These are phyloP conservation scores for Cyathus striatus DNA, from an alignment of 768 basidiomycete genomes.

Conservation along the genomic window DNA sequence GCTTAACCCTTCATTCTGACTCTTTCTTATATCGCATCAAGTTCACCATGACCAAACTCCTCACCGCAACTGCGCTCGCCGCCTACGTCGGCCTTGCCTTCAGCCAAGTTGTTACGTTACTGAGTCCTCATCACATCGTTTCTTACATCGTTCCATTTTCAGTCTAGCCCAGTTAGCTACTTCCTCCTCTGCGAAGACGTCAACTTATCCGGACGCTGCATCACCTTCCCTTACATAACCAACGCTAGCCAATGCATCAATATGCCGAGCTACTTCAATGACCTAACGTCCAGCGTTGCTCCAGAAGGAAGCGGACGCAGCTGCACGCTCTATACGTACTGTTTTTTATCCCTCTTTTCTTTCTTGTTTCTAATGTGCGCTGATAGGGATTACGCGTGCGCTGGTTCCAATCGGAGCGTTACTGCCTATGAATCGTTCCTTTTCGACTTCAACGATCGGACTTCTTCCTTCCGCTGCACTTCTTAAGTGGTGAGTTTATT, in stretches of 20 bases:
- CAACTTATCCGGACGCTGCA: not conserved
- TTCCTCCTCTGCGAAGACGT: no score
- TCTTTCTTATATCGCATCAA: no score
- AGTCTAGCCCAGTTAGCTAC: no score
- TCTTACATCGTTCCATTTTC: no score
- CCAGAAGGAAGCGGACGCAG: not conserved
- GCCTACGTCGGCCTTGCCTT: no score
- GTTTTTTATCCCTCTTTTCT: not conserved
- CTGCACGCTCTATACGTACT: not conserved
- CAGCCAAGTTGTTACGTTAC: no score
- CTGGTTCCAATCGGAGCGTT: not conserved
- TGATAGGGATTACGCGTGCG: not conserved
- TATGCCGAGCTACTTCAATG: not conserved
- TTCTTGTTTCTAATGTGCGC: not conserved
- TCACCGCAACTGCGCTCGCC: no score
- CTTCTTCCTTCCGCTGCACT: not conserved
- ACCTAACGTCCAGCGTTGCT: not conserved
- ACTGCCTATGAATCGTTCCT: not conserved
- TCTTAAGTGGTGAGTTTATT: not conserved
- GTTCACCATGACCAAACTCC: no score
- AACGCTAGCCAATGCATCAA: not conserved
- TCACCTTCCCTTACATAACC: not conserved
- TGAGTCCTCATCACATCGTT: no score
- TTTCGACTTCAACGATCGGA: not conserved
- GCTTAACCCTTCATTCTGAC: no score